These are phyloP conservation scores for Dipteronia sinensis DNA, from an alignment of 345 rosid genomes.

Conservation along the genomic window DNA sequence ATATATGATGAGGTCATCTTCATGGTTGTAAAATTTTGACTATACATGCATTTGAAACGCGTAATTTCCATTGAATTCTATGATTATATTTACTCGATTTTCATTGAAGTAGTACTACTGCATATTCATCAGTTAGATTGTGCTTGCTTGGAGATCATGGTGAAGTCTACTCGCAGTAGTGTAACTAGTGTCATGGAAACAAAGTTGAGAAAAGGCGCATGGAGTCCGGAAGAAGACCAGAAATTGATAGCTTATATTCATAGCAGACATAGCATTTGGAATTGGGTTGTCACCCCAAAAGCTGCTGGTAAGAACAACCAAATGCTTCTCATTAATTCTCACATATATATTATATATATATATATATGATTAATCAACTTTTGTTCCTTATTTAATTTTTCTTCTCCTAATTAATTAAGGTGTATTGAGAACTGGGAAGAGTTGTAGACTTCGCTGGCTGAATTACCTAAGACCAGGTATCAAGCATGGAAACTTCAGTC, in stretches of 20 bases:
- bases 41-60: no score
- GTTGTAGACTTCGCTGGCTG: conserved; percentile 73
- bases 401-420: no score
- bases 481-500: conserved; percentile 56
- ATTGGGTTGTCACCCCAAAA: conserved; percentile 41
- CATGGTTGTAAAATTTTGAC: no score
- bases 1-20: no score
- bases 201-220: conserved; percentile 30
- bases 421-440: conserved; percentile 49
- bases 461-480: conserved; percentile 57
- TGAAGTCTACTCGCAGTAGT: background rate
- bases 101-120: no score
- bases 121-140: no score
- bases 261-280: conserved; percentile 36
- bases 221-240: conserved; percentile 45
- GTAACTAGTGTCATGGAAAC: background rate
- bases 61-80: no score
- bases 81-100: no score
- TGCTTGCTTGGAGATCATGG: conserved; percentile 12
- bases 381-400: no score
- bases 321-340: background rate
- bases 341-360: no score
- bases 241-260: conserved; percentile 32
- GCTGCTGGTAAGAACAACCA: conserved; percentile 13
- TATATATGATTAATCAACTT: no score